Evolutionary conservation across 106 monocot species (phyloP).

Genomic region (Alisma plantagoaquatica): DNA sequence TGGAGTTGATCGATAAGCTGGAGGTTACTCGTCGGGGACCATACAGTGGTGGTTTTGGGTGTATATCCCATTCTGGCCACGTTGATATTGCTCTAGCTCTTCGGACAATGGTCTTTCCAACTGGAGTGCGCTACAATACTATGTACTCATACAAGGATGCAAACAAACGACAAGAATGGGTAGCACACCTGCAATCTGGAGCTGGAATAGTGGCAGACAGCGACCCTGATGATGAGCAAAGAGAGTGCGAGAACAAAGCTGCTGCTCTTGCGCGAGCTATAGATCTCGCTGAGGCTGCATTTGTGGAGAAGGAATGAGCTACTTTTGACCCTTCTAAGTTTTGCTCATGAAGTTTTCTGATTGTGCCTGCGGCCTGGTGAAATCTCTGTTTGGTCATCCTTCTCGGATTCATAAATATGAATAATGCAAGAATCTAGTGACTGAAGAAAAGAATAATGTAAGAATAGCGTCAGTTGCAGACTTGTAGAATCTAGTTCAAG

Average conservation of each 20-base stretch:
- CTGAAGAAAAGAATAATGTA: too few species aligned
- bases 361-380: too few species aligned
- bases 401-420: too few species aligned
- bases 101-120: slow-evolving; percentile 62
- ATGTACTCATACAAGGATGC: slow-evolving; percentile 36
- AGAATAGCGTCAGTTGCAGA: too few species aligned
- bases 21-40: slow-evolving; percentile 62
- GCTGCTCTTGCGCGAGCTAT: slow-evolving; percentile 59
- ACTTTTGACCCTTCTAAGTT: too few species aligned
- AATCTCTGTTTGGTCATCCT: too few species aligned
- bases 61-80: slow-evolving; percentile 43
- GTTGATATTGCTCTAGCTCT: slow-evolving; percentile 57
- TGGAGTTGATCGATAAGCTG: slow-evolving; percentile 67
- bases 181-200: slow-evolving; percentile 70
- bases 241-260: slow-evolving; percentile 74
- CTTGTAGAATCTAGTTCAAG: too few species aligned
- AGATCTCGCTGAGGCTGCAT: slow-evolving; percentile 57
- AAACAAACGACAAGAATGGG: slow-evolving; percentile 49
- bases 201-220: slow-evolving; percentile 77
- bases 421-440: too few species aligned
- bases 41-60: slow-evolving; percentile 69
- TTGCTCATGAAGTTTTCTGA: too few species aligned
- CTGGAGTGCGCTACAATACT: slow-evolving; percentile 31
- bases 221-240: slow-evolving; percentile 49
- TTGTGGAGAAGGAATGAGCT: slow-evolving; percentile 20